Percentiles rank a stretch among this genome's conserved stretches.
phyloP scores from a whole-genome alignment of 805 yeast species.

The Sugiyamaella boreocaroliniensis region DNA sequence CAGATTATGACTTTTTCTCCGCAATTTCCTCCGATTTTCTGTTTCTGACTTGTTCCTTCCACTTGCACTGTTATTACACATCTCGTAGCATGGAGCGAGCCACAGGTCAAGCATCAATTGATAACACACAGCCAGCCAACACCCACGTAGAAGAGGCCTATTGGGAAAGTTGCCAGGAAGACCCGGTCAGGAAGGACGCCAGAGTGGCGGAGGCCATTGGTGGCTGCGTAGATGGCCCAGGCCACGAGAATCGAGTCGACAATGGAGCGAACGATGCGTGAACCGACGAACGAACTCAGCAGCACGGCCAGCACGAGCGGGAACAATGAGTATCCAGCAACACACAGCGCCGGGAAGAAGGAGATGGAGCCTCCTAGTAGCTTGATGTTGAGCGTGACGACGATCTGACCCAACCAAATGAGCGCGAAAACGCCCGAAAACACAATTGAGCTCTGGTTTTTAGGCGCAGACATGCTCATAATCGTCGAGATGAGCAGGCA shows the following conservation, averaged over 20 bases:
- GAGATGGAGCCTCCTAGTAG: slow-evolving; percentile 55
- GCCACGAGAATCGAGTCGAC: slow-evolving; percentile 41
- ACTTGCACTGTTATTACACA: too few relatives aligned
- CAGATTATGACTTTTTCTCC: too few relatives aligned
- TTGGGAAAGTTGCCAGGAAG: slow-evolving; percentile 58
- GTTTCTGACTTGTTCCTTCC: too few relatives aligned
- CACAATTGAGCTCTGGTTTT: slow-evolving; percentile 43
- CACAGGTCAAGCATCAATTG: slow-evolving; percentile 29
- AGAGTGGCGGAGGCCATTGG: slow-evolving; percentile 50
- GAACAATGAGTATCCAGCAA: slow-evolving; percentile 63
- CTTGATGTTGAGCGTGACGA: slow-evolving; percentile 60
- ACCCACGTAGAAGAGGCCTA: slow-evolving; percentile 53
- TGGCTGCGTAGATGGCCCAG: slow-evolving; percentile 63
- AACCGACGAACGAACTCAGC: slow-evolving; percentile 41
- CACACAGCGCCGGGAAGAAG: slow-evolving; percentile 60
- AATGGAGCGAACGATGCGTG: slow-evolving; percentile 44
- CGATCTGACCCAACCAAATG: slow-evolving; percentile 55
- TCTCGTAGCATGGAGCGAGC: too few relatives aligned
- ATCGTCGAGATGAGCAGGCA: slow-evolving; percentile 49
- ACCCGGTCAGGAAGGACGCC: slow-evolving; percentile 61
- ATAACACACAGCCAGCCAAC: slow-evolving; percentile 63
- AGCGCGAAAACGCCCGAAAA: slow-evolving; percentile 60
- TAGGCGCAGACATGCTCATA: slow-evolving; percentile 39
- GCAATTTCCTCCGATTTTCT: too few relatives aligned
- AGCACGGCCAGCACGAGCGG: slow-evolving; percentile 54